Evolutionary conservation across 2,329 filamentous ascomycete genomes (phyloP), one percentile per base, ranked within the genome.

Genomic region (Grosmannia penicillata): DNA sequence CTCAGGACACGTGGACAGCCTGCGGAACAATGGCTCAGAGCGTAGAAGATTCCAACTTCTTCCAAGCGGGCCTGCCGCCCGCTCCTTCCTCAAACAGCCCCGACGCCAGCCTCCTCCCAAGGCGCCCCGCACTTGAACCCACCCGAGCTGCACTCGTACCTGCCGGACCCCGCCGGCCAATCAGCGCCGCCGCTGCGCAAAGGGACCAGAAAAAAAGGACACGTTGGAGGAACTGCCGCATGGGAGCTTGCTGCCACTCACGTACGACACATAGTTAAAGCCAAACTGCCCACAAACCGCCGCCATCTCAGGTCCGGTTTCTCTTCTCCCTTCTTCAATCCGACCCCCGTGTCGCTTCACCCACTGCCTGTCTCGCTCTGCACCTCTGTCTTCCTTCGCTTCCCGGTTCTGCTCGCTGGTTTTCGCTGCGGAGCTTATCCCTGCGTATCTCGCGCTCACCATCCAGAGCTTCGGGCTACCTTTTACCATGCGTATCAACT

Each of bases 401-500:
- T 37, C n/a, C 21, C 15, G 9, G 15, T 27, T 36, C 19, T 22
- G 19, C 14, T 35, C n/a, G n/a, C n/a, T n/a, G n/a, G n/a, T 34
- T 13, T 27, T 15, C 19, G 19, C 23, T 29, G 4, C 28, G 15
- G 31, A 31, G 10, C 22, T 36, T 24, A 18, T 36, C 25, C 9
- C 17, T 27, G 10, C 19, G 8, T n/a, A 8, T 15, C 24, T 22
- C 17, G 7, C 9, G 11, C 21, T 29, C 15, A 4, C 13, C 15
- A 14, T 24, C 10, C 8, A 11, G 13, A 26, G 10, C 17, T 19
- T 8, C 14, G 8, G 11, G n/a, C 15, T 19, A 22, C n/a, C 31
- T 6, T 28, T 27, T 41, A 77, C 55, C 56, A 93, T 93, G 85
- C 84, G 81, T 75, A 76, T 93, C 63, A 80, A 82, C 65, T 68